phyloP scores from a whole-genome alignment of 179 eudicot genomes.

The Sideroxylon spinosum region DNA sequence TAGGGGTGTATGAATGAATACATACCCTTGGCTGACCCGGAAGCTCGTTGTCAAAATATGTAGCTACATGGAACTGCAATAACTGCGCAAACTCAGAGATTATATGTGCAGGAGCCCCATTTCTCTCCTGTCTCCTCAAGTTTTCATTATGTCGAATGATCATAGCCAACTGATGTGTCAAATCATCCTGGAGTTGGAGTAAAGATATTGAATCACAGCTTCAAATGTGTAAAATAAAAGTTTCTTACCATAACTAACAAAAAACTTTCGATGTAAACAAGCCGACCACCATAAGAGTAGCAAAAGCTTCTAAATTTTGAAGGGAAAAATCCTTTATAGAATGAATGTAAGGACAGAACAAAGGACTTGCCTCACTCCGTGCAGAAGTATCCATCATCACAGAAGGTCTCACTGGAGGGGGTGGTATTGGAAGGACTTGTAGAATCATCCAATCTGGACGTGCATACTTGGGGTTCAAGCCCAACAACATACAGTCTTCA shows the following conservation, averaged over 20 bases:
- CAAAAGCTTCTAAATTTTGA: neutral
- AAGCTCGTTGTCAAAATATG: conserved; percentile 97
- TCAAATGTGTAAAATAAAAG: neutral
- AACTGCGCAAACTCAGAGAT: conserved; percentile 97
- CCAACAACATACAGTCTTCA: conserved; percentile 80
- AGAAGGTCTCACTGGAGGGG: conserved; percentile 98
- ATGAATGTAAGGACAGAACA: neutral
- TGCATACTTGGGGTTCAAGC: conserved; percentile 89
- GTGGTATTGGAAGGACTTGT: conserved; percentile 98
- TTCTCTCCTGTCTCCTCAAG: conserved; percentile 90
- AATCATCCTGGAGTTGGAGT: conserved; percentile 57
- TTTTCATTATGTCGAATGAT: conserved; percentile 93
- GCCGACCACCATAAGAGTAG: neutral
- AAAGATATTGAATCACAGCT: neutral
- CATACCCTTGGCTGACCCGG: conserved; percentile 99
- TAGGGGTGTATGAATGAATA: neutral
- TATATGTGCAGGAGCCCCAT: conserved; percentile 98
- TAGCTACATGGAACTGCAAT: conserved; percentile 94
- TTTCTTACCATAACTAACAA: neutral
- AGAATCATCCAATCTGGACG: conserved; percentile 99
- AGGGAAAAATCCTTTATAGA: neutral
- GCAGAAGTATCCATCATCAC: conserved; percentile 99
- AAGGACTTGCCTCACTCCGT: conserved; percentile 80
- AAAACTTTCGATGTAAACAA: neutral
- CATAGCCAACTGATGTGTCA: conserved; percentile 99